Evolutionary conservation across 345 rosid species (phyloP).

Genomic region (Hibiscus syriacus): DNA sequence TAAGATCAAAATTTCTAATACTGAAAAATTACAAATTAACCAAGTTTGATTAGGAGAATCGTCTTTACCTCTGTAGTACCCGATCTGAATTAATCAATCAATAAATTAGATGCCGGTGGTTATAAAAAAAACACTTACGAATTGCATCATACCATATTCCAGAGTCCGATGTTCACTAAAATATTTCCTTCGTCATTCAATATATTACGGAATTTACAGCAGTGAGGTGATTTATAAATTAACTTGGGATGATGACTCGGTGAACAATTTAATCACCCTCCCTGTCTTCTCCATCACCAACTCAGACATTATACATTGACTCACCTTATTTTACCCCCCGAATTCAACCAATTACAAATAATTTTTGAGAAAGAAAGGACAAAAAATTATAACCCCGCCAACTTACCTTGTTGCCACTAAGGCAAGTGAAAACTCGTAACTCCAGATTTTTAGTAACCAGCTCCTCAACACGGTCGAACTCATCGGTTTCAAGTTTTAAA

Average conservation of each 20-base stretch:
- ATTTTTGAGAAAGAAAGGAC: background rate
- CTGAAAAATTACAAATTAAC: too few relatives aligned
- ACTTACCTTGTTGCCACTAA: background rate
- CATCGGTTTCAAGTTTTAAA: background rate
- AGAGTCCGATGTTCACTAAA: background rate
- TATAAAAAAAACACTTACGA: too few relatives aligned
- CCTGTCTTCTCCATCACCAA: constrained; percentile 40
- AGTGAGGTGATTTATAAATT: background rate
- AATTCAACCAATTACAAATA: background rate
- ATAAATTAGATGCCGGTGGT: too few relatives aligned
- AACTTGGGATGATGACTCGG: constrained; percentile 42
- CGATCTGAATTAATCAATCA: too few relatives aligned
- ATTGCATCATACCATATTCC: too few relatives aligned
- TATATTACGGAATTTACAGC: background rate
- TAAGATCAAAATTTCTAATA: too few relatives aligned
- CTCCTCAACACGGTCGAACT: constrained; percentile 17
- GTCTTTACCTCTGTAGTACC: too few relatives aligned
- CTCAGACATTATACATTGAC: background rate
- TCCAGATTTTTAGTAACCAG: background rate
- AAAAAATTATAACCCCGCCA: background rate
- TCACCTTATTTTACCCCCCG: background rate
- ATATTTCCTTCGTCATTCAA: background rate
- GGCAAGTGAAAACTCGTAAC: constrained; percentile 1
- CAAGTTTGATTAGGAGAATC: too few relatives aligned
- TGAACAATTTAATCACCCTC: constrained; percentile 32